A percentile compares a stretch with the other conserved stretches of the same genome.
Evolutionary conservation across 768 basidiomycete genomes (phyloP).

Genomic region (Leccinum imitatum): DNA sequence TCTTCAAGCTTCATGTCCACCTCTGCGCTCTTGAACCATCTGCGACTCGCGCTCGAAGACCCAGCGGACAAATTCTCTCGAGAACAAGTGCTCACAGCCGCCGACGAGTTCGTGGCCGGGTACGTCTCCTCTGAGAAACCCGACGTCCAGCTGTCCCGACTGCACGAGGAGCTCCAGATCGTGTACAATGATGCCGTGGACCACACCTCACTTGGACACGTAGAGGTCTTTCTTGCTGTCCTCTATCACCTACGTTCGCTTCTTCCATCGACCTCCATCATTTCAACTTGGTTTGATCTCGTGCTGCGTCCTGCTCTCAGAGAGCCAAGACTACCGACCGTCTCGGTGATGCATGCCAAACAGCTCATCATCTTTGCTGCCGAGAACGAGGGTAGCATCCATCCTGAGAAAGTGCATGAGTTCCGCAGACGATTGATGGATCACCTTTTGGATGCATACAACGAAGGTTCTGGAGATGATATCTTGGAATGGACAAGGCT

Average conservation of each 20-base stretch:
- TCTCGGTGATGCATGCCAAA: constrained; percentile 64
- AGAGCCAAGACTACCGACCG: constrained; percentile 63
- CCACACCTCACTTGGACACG: constrained; percentile 59
- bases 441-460: constrained; percentile 71
- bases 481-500: constrained; percentile 72
- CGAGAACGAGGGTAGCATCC: constrained; percentile 42
- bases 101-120: constrained; percentile 57
- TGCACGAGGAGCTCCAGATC: constrained; percentile 67
- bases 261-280: constrained; percentile 62
- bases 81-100: constrained; percentile 45
- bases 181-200: constrained; percentile 64
- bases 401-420: constrained; percentile 53
- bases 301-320: constrained; percentile 75
- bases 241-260: constrained; percentile 62
- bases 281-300: constrained; percentile 81
- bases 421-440: constrained; percentile 73
- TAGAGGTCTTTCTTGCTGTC: constrained; percentile 65
- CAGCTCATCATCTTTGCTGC: constrained; percentile 68
- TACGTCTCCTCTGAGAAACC: constrained; percentile 48
- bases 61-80: constrained; percentile 51
- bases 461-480: constrained; percentile 72
- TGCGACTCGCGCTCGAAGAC: constrained; percentile 58
- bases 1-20: constrained; percentile 36
- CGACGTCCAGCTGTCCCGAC: constrained; percentile 42
- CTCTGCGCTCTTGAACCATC: constrained; percentile 46